Conservation (phyloP, 345 rosid species). For the Ailanthus altissimus region DNA sequence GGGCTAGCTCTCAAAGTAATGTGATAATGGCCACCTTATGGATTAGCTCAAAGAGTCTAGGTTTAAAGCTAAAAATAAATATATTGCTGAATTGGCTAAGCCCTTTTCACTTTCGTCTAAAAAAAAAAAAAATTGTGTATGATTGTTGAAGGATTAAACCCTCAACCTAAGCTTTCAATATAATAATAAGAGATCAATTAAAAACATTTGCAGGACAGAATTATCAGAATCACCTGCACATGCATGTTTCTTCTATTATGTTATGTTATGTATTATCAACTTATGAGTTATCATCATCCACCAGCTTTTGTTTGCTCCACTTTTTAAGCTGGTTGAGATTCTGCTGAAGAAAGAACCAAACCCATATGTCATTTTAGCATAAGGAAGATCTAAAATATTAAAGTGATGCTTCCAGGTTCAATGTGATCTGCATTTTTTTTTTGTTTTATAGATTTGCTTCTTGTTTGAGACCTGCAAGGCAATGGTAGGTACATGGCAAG, state of each 20-base stretch:
- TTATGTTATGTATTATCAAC: background rate
- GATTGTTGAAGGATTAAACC: no score
- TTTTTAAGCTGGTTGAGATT: background rate
- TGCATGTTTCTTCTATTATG: background rate
- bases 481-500: background rate
- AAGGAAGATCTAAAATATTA: background rate
- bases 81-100: no score
- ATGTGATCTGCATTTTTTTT: background rate
- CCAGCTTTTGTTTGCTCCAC: background rate
- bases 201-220: background rate
- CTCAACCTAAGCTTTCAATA: no score
- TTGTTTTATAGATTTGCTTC: no score
- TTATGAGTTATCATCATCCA: background rate
- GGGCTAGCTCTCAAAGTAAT: no score
- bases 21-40: no score
- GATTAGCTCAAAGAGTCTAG: no score
- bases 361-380: background rate
- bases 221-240: background rate
- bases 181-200: background rate
- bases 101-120: no score
- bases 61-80: no score
- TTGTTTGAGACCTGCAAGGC: background rate
- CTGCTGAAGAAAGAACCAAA: background rate
- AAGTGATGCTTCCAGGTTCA: conserved; percentile 9
- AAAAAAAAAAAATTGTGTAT: no score